Conservation (phyloP, 2,329 filamentous ascomycete species). For the Colletotrichum noveboracense region DNA sequence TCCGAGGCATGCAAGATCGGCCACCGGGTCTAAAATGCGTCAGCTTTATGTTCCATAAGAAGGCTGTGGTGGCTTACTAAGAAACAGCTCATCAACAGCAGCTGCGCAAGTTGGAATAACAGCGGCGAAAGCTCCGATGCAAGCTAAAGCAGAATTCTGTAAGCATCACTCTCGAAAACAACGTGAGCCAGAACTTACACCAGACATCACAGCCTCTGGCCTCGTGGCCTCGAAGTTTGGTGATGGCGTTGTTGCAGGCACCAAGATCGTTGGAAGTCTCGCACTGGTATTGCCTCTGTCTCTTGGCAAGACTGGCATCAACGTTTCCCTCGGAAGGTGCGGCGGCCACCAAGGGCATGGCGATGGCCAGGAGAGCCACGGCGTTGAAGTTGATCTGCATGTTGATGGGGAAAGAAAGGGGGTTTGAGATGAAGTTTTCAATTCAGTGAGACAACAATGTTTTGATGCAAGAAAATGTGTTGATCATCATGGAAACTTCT, state of each 20-base stretch:
- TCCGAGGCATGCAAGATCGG: not conserved
- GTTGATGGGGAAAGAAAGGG: not conserved
- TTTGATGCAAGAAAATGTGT: rapidly evolving
- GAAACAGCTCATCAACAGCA: not conserved
- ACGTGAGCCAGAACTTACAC: not conserved
- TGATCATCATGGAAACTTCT: rapidly evolving
- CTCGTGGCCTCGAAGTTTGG: not conserved
- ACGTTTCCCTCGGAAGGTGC: not conserved
- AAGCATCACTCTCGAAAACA: too few relatives aligned
- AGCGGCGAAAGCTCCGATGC: not conserved
- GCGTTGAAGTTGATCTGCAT: not conserved
- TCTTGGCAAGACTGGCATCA: not conserved
- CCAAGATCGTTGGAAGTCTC: not conserved
- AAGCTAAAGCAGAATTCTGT: rapidly evolving
- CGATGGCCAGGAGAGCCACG: not conserved
- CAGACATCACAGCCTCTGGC: not conserved
- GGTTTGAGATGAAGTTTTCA: rapidly evolving
- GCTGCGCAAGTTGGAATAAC: not conserved
- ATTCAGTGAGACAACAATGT: not conserved
- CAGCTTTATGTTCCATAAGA: rapidly evolving
- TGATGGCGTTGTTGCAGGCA: not conserved
- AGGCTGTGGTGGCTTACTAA: not conserved
- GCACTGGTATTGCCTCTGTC: not conserved
- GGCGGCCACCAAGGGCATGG: not conserved
- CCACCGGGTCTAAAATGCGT: not conserved